These are phyloP conservation scores for Cylindrotheca fusiformis DNA, from an alignment of 108 stramenopile species.

Conservation along the genomic window DNA sequence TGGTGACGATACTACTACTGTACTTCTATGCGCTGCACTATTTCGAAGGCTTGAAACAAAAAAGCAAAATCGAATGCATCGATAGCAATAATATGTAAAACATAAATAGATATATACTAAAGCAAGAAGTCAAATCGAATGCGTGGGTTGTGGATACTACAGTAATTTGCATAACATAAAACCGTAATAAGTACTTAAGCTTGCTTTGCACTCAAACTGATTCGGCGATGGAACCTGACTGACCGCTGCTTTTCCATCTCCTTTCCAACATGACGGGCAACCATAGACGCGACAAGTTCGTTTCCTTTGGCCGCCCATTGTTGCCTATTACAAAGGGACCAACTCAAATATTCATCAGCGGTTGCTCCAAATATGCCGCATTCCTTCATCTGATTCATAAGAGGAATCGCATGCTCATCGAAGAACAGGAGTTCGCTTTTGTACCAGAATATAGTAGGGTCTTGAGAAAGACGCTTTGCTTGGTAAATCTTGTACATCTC, in stretches of 20 bases:
- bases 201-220: constrained; percentile 16
- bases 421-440: constrained; percentile 37
- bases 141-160: too few species aligned
- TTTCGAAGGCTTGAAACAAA: too few species aligned
- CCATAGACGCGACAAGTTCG: constrained; percentile 14
- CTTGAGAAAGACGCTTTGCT: constrained; percentile 17
- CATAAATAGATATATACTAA: too few species aligned
- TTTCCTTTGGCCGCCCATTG: constrained; percentile 23
- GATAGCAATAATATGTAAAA: too few species aligned
- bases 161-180: not conserved
- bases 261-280: constrained; percentile 15
- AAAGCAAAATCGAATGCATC: too few species aligned
- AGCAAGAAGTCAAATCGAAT: too few species aligned
- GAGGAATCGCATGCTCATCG: constrained; percentile 37
- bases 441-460: constrained; percentile 36
- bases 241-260: constrained; percentile 12
- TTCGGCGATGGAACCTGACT: constrained; percentile 7
- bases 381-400: constrained; percentile 33
- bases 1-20: too few species aligned
- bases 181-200: not conserved
- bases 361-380: constrained; percentile 31
- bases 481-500: constrained; percentile 36
- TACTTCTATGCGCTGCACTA: too few species aligned
- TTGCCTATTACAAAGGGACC: constrained; percentile 14
- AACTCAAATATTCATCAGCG: constrained; percentile 28